Base-by-base conservation (phyloP, 257 asterid species). In the Nicotiana attenuata region DNA sequence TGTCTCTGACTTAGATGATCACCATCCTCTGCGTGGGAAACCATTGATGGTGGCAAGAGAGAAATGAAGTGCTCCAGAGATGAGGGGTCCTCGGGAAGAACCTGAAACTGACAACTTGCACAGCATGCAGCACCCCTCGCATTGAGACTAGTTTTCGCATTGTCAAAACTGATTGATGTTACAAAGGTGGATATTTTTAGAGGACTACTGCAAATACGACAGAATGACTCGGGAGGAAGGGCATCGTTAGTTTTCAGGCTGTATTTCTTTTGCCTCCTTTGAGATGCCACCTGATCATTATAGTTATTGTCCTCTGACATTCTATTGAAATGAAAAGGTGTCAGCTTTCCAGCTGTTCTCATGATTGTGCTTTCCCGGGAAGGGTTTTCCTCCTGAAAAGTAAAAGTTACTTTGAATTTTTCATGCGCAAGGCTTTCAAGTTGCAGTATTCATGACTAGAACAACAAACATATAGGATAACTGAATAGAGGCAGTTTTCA, bases 281-380 rank as follows among this genome's bases (percentile, higher is more conserved):
- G 88, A 80, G 95, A 88, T 86, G 97, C 97, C 81, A 85, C 33
- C 55, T 80, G 87, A 41, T 78, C 88, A 81, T 83, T 68, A 47
- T 13, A 82, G 84, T 90, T 89, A 55, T 85, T 91, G 81, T 60
- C 88, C 84, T 91, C 97, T 15, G 96, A 94, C 83, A 91, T 89
- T 63, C 82, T 86, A 52, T 93, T 94, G 90, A 94, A 94, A 78
- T 88, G 89, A 88, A 94, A 94, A 57, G 98, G 98, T 5, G 93
- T 92, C 60, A 94, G 97, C 92, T 94, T 94, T 88, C 97, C 98
- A 6, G 93, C 98, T 29, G 98, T 94, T 84, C 98, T 89, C 80
- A 93, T 90, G 77, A 96, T 96, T 68, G 98, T 96, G 91, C 97
- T 91, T 85, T 92, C 98, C 52, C 99, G 93, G 13, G 99, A 92